Evolutionary conservation across 208 protist species (phyloP).

Genomic region (Kentomonas sorsogonicus): DNA sequence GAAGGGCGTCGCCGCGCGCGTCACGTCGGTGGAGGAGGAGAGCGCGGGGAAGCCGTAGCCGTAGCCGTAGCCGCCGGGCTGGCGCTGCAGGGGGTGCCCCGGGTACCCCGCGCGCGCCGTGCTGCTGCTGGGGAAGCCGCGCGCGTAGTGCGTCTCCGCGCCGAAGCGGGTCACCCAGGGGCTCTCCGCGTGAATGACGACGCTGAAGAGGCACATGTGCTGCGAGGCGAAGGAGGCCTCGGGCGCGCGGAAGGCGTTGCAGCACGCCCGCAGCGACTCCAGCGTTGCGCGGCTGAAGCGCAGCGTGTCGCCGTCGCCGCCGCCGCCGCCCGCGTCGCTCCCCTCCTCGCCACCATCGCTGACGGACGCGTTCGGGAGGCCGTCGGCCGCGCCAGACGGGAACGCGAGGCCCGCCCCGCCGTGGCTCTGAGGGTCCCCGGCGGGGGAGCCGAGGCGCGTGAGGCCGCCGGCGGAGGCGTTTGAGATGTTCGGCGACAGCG

Average conservation of each 20-base stretch:
- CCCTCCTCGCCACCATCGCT: slow-evolving; percentile 2
- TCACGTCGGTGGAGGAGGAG: too few species aligned
- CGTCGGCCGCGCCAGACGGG: neutral
- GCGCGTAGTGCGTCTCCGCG: slow-evolving; percentile 28
- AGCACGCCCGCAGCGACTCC: slow-evolving; percentile 31
- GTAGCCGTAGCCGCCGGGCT: neutral
- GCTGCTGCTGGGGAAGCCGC: neutral
- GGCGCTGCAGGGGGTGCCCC: too few species aligned
- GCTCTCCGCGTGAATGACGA: slow-evolving; percentile 58
- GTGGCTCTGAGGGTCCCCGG: too few species aligned
- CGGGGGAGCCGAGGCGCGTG: too few species aligned
- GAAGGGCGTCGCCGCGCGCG: too few species aligned
- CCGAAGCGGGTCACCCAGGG: slow-evolving; percentile 41
- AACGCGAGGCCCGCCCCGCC: too few species aligned
- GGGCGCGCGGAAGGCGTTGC: slow-evolving; percentile 51
- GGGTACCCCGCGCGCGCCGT: too few species aligned
- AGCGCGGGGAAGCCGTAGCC: too few species aligned
- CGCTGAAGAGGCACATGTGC: slow-evolving; percentile 69
- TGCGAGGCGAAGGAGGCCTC: slow-evolving; percentile 56
- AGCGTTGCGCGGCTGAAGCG: slow-evolving; percentile 38
- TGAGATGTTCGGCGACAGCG: too few species aligned
- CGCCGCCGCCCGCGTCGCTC: slow-evolving; percentile 3
- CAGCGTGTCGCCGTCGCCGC: slow-evolving; percentile 12
- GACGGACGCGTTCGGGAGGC: too few species aligned
- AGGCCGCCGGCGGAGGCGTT: too few species aligned